phyloP scores from a whole-genome alignment of 139 green algal species.

The Coelastrella sp. region DNA sequence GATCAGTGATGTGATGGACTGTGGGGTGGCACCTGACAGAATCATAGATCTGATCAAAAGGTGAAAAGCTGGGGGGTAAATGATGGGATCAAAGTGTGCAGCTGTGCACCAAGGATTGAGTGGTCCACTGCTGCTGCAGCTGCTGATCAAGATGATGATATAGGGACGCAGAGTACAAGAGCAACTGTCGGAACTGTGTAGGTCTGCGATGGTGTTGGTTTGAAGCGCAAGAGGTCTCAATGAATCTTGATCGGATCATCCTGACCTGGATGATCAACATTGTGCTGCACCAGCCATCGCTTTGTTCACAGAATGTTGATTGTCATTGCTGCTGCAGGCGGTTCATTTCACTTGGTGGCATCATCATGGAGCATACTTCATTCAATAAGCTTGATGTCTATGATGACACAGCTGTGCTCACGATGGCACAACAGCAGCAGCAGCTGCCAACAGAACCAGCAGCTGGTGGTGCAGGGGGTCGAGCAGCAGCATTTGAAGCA shows the following conservation, averaged over 20 bases:
- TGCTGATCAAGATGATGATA: no score
- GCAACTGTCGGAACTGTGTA: no score
- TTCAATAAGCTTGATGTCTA: slow-evolving; percentile 18
- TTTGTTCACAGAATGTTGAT: no score
- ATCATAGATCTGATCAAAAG: neutral
- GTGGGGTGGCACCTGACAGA: neutral
- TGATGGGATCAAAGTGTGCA: no score
- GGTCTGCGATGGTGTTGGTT: no score
- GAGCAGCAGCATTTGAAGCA: neutral
- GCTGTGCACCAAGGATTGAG: neutral
- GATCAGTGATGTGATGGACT: slow-evolving; percentile 23
- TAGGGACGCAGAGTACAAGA: no score
- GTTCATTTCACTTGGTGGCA: neutral
- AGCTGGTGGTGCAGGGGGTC: neutral
- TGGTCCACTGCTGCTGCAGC: neutral
- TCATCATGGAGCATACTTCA: slow-evolving; percentile 11
- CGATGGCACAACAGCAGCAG: slow-evolving; percentile 21
- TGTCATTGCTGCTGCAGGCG: slow-evolving; percentile 1
- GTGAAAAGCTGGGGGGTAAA: no score
- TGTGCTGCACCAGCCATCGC: neutral
- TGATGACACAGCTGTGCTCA: slow-evolving; percentile 16
- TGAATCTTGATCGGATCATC: no score
- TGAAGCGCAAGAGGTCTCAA: no score
- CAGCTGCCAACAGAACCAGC: slow-evolving; percentile 14
- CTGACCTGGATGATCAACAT: neutral